Percentiles rank a stretch among this genome's conserved stretches.
Conservation (phyloP, 371 early-diverging fungal species). For the Syncephalastrum contaminatum region DNA sequence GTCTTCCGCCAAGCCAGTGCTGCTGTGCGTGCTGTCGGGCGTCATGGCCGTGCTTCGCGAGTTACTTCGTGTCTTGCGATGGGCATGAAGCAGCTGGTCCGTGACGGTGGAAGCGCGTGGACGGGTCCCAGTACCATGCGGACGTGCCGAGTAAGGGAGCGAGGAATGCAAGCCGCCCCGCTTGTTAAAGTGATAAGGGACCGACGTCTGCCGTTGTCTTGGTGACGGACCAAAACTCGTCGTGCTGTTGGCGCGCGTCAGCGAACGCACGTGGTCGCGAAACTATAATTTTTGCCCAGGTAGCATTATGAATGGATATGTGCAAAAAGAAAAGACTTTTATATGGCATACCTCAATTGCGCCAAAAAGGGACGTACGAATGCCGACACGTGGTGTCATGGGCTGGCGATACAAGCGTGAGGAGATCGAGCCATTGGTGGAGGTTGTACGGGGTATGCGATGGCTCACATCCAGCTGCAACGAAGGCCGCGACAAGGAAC, state of each 20-base stretch:
- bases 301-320: too few species aligned
- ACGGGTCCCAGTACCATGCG: slow-evolving; percentile 10
- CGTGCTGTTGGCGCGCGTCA: slow-evolving; percentile 30
- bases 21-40: slow-evolving; percentile 22
- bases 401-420: slow-evolving; percentile 27
- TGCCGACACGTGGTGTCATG: slow-evolving; percentile 47
- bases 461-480: slow-evolving; percentile 18
- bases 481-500: slow-evolving; percentile 22
- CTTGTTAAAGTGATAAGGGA: too few species aligned
- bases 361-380: slow-evolving; percentile 47
- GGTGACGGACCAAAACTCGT: slow-evolving; percentile 4
- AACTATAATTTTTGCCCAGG: slow-evolving; percentile 19
- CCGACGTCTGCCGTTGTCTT: neutral
- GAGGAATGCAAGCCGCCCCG: neutral
- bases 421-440: slow-evolving; percentile 29
- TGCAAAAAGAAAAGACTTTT: neutral
- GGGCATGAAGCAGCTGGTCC: slow-evolving; percentile 16
- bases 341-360: slow-evolving; percentile 44
- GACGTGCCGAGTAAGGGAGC: neutral
- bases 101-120: slow-evolving; percentile 34
- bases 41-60: slow-evolving; percentile 6
- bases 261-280: slow-evolving; percentile 32
- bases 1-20: slow-evolving; percentile 29
- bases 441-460: slow-evolving; percentile 26
- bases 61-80: slow-evolving; percentile 2